phyloP scores from a whole-genome alignment of 306 rosid species.

The Boehmeria nivea region DNA sequence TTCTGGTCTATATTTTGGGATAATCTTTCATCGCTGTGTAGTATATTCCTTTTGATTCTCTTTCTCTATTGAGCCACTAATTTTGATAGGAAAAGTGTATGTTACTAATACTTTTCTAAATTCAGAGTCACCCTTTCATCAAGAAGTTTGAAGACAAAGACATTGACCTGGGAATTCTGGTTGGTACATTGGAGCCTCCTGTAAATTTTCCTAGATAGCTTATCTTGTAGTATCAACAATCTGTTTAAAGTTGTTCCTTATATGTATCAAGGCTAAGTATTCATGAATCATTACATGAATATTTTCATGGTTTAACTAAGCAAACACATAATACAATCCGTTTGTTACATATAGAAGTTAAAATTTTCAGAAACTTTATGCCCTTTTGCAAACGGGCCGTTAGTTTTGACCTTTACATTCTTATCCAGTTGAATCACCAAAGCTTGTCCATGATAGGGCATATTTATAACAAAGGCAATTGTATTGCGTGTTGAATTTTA shows the following conservation, averaged over 20 bases:
- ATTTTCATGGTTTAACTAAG: conserved; percentile 21
- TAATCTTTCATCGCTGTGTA: conserved; percentile 7
- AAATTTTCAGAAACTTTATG: no score
- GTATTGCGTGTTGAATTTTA: no score
- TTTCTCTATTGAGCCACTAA: no score
- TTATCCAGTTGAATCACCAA: no score
- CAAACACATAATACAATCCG: conserved; percentile 14
- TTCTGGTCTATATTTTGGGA: no score
- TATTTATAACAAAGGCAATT: background rate
- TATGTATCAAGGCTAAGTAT: conserved; percentile 18
- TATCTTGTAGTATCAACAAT: conserved; percentile 13
- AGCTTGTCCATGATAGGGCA: no score
- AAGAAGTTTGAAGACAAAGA: conserved; percentile 96
- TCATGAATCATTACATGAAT: conserved; percentile 26
- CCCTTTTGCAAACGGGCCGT: no score
- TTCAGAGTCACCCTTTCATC: conserved; percentile 88
- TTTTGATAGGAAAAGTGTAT: no score
- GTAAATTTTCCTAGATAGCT: conserved; percentile 66
- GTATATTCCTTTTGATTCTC: background rate
- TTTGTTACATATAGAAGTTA: no score
- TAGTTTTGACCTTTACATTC: no score
- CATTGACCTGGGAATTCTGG: conserved; percentile 82
- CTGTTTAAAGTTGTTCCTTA: no score
- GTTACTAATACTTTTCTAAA: conserved; percentile 11
- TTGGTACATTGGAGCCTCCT: conserved; percentile 89